Evolutionary conservation across 495 filamentous ascomycete genomes (phyloP), one percentile per base, ranked within the genome.

Genomic region (Glarea lozoyensis): DNA sequence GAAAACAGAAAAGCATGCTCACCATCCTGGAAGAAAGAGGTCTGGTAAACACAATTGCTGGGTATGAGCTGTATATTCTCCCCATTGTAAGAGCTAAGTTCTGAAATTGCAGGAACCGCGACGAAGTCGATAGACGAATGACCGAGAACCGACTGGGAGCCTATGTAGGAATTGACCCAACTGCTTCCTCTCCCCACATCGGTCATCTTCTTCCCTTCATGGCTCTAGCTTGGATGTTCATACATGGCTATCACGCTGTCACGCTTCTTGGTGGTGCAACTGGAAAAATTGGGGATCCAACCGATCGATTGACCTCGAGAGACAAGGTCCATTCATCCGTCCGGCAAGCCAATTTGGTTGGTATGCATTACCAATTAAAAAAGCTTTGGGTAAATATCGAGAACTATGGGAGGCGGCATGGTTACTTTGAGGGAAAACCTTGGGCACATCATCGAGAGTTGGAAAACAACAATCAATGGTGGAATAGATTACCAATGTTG

Each of bases 161-260:
- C 38, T 99, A 99, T 56, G 82, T 84, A 29, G 92, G 92, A 44
- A 72, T 99, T 37, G 92, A 99, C 53, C 88, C 92, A 10, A 96
- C 93, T 0, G 93, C 90, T 2, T 72, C 76, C 19, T 95, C 89
- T 3, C 66, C 97, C 50, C 92, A 99, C 58, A 69, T 97, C 42
- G 92, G 92, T 22, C 88, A 99, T 60, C 76, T 99, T 43, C 64
- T 97, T 9, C 90, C 92, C 7, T 71, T 97, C 31, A 97, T 99
- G 92, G 79, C 87, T 1, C 62, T 96, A 20, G 90, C 88, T 45
- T 96, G 92, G 85, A 82, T 87, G 67, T 93, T 90, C 58, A 67
- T 94, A 29, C 76, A 88, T 63, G 90, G 92, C 11, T 81, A 84
- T 50, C 69, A 75, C 22, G 69, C 84, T 11, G 71, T 84, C 17